phyloP scores from a whole-genome alignment of 2,329 filamentous ascomycete genomes.

The Ophiostoma tasmaniense region DNA sequence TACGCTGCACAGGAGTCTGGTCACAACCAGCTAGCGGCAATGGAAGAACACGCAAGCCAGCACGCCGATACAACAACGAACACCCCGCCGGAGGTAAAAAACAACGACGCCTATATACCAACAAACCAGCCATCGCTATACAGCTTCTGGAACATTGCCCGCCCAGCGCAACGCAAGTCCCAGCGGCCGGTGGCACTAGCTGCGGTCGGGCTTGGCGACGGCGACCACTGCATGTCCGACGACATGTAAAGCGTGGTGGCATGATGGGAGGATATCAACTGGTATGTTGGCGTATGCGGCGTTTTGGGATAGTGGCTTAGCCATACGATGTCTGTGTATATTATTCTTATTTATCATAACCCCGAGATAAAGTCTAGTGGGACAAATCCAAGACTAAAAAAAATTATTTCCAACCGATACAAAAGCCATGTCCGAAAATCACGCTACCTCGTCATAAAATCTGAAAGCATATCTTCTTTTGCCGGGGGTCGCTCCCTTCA shows the following conservation, averaged over 20 bases:
- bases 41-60: slow-evolving; percentile 14
- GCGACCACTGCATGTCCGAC: background rate
- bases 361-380: background rate
- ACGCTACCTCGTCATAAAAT: background rate
- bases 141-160: slow-evolving; percentile 50
- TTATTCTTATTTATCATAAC: background rate
- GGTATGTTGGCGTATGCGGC: background rate
- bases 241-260: background rate
- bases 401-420: background rate
- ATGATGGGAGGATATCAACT: background rate
- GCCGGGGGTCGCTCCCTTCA: slow-evolving; percentile 34
- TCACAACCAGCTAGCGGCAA: slow-evolving; percentile 13
- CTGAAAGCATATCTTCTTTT: slow-evolving; percentile 47
- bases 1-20: slow-evolving; percentile 36
- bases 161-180: slow-evolving; percentile 17
- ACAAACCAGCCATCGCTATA: slow-evolving; percentile 46
- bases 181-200: background rate
- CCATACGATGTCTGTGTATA: background rate
- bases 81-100: background rate
- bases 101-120: slow-evolving; percentile 12
- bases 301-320: background rate
- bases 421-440: background rate
- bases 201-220: background rate
- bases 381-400: background rate
- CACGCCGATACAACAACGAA: background rate